Conservation (phyloP, 2,329 filamentous ascomycete genomes). For the Verticillium nonalfalfae region DNA sequence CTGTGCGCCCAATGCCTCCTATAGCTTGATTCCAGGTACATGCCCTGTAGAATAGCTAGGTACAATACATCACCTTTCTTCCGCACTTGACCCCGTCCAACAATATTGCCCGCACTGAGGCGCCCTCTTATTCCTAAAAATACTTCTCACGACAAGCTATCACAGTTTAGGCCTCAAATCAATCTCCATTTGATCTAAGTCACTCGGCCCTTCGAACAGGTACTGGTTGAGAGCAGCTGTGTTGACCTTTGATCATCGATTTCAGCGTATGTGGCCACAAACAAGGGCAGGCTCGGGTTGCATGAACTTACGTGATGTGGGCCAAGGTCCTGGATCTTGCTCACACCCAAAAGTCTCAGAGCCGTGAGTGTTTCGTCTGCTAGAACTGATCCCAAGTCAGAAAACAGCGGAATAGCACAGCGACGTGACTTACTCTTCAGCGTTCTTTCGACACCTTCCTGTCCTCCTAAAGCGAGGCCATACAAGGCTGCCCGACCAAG, state of each 20-base stretch:
- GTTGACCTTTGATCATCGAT: conserved; percentile 7
- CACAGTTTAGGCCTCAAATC: conserved; percentile 1
- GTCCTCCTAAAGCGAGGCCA: conserved; percentile 41
- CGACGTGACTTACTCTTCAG: conserved; percentile 41
- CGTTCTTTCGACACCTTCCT: conserved; percentile 46
- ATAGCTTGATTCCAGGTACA: no score
- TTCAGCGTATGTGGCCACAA: no score
- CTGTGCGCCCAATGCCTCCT: no score
- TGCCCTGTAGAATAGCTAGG: no score
- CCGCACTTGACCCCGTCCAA: no score
- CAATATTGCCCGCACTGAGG: no score
- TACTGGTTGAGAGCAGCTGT: conserved; percentile 7
- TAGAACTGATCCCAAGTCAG: conserved; percentile 12
- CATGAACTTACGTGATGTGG: conserved; percentile 16
- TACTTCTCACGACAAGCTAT: not conserved
- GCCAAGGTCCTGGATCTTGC: conserved; percentile 13
- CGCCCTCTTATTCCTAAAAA: no score
- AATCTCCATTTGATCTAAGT: conserved; percentile 13
- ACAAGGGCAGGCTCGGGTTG: not conserved
- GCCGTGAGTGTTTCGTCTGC: conserved; percentile 17
- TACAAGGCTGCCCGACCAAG: conserved; percentile 47
- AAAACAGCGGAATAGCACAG: no score
- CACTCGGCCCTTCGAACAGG: conserved; percentile 13
- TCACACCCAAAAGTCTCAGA: conserved; percentile 18
- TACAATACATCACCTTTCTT: no score